Percentiles rank a stretch among this genome's conserved stretches.
These are phyloP conservation scores for Leishmania arabica DNA, from an alignment of 208 protist genomes.

Conservation along the genomic window DNA sequence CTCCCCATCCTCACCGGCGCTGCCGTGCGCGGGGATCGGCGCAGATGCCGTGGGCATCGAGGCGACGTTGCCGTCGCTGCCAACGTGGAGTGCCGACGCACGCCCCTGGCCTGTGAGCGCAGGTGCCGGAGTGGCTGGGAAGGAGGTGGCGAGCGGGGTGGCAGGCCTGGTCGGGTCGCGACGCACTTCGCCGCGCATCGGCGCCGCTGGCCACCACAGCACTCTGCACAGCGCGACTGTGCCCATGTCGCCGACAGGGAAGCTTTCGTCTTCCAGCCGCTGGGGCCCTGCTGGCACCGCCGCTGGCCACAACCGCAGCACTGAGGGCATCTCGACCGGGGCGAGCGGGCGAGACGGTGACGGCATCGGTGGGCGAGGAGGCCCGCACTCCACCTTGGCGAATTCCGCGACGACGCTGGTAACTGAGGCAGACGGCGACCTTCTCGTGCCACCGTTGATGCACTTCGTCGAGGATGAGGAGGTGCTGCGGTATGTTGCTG, in stretches of 20 bases:
- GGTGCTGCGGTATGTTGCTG: slow-evolving; percentile 12
- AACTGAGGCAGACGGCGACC: slow-evolving; percentile 29
- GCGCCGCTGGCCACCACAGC: background rate
- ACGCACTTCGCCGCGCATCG: background rate
- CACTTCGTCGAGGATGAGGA: slow-evolving; percentile 29
- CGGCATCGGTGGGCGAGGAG: background rate
- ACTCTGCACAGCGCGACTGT: background rate
- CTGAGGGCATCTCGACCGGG: background rate
- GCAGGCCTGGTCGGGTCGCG: background rate
- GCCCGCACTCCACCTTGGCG: background rate
- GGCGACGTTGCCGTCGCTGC: background rate
- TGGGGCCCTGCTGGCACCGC: background rate
- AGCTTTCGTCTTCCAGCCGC: background rate
- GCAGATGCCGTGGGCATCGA: background rate
- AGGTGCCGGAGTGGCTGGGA: background rate
- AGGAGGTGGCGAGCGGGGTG: background rate
- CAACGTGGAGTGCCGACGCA: background rate
- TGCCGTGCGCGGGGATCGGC: background rate
- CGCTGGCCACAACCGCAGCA: background rate
- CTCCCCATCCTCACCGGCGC: slow-evolving; percentile 4
- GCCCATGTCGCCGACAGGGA: slow-evolving; percentile 1
- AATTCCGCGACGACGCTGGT: slow-evolving; percentile 17
- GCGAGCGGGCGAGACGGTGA: background rate
- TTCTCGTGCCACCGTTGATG: slow-evolving; percentile 29
- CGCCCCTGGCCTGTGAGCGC: slow-evolving; percentile 5